phyloP scores from a whole-genome alignment of 352 stramenopile genomes.

The Pythium apleroticum region DNA sequence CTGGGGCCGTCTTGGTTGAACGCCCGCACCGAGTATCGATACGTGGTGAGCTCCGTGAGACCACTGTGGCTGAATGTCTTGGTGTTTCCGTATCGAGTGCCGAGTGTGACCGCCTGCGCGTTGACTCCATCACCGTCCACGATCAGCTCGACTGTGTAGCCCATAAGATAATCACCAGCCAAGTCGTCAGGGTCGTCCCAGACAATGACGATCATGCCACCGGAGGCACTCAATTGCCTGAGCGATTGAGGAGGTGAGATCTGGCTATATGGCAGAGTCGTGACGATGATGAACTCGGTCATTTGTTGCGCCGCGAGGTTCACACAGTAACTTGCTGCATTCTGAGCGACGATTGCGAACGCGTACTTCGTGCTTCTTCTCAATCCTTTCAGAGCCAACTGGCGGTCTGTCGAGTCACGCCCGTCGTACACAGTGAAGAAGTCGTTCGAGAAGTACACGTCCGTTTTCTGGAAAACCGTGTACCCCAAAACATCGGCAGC shows the following conservation, averaged over 20 bases:
- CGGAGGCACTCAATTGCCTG: conserved; percentile 29
- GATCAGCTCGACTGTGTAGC: conserved; percentile 37
- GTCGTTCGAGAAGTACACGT: conserved; percentile 17
- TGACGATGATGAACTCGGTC: conserved; percentile 32
- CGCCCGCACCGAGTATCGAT: conserved; percentile 45
- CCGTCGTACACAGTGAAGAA: conserved; percentile 59
- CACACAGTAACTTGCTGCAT: conserved; percentile 47
- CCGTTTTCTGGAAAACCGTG: conserved; percentile 43
- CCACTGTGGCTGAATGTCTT: conserved; percentile 41
- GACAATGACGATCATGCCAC: conserved; percentile 43
- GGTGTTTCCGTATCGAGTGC: conserved; percentile 14
- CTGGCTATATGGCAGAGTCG: conserved; percentile 35
- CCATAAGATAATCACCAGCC: conserved; percentile 41
- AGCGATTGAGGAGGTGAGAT: conserved; percentile 30
- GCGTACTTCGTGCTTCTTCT: conserved; percentile 33
- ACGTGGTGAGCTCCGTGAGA: conserved; percentile 40
- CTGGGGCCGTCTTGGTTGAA: conserved; percentile 50
- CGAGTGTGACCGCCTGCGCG: conserved; percentile 1
- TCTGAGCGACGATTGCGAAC: conserved; percentile 52
- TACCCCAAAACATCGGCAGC: conserved; percentile 44
- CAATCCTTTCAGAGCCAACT: conserved; percentile 32
- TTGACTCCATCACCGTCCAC: conserved; percentile 7
- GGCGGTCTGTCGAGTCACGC: conserved; percentile 34
- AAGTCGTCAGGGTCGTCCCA: conserved; percentile 51
- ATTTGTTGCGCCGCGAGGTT: conserved; percentile 26